These are phyloP conservation scores for Ophiostoma perfectum DNA, from an alignment of 2,329 filamentous ascomycete genomes.

Conservation along the genomic window DNA sequence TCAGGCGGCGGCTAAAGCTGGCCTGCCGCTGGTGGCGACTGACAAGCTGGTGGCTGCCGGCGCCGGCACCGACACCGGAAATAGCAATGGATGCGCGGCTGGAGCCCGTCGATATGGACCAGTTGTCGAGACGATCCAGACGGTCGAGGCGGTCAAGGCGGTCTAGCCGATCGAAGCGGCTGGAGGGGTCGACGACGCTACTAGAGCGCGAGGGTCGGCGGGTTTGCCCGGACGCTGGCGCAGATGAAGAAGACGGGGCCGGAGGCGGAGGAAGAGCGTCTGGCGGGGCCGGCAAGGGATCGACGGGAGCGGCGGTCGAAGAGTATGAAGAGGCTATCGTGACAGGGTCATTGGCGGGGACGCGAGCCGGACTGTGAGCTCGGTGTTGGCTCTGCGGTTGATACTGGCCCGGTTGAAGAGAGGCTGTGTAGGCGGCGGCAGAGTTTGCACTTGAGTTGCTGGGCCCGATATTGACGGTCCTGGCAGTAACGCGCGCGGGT, in stretches of 20 bases:
- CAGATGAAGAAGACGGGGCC: slow-evolving; percentile 20
- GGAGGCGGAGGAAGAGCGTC: slow-evolving; percentile 20
- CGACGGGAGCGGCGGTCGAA: background rate
- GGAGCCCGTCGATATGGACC: slow-evolving; percentile 49
- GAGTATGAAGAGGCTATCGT: background rate
- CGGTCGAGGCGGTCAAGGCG: slow-evolving; percentile 35
- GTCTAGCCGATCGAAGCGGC: slow-evolving; percentile 39
- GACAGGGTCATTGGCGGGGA: slow-evolving; percentile 23
- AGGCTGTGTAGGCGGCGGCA: slow-evolving; percentile 2
- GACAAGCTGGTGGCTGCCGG: slow-evolving; percentile 27
- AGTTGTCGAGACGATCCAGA: slow-evolving; percentile 28
- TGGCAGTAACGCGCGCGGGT: slow-evolving; percentile 31
- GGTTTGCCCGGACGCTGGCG: slow-evolving; percentile 18
- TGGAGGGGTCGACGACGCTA: slow-evolving; percentile 33
- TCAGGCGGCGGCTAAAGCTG: slow-evolving; percentile 40
- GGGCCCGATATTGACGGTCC: slow-evolving; percentile 3
- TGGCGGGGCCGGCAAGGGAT: background rate
- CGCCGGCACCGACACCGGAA: slow-evolving; percentile 7
- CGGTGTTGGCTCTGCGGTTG: background rate
- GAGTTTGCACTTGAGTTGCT: slow-evolving; percentile 1
- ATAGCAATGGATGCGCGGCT: slow-evolving; percentile 39
- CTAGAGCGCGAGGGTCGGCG: slow-evolving; percentile 36
- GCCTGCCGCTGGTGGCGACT: slow-evolving; percentile 31
- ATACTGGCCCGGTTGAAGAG: background rate
- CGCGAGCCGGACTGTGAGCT: slow-evolving; percentile 17